A percentile compares a stretch with the other conserved stretches of the same genome.
phyloP scores from a whole-genome alignment of 768 basidiomycete species.

The Termitomyces sp. region DNA sequence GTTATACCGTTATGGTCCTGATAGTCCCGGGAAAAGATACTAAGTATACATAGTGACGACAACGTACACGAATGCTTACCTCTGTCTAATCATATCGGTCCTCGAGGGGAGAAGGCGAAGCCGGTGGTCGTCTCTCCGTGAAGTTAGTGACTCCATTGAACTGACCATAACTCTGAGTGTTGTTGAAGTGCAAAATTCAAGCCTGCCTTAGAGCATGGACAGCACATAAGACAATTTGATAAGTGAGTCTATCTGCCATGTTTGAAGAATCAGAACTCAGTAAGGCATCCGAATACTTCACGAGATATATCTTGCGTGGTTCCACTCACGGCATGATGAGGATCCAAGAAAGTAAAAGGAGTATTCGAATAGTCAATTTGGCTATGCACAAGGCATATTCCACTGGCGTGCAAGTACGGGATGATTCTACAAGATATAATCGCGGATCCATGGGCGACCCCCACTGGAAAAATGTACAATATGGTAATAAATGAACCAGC shows the following conservation, averaged over 20 bases:
- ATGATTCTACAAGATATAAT: conserved; percentile 15
- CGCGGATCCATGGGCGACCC: conserved; percentile 5
- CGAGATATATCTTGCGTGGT: background rate
- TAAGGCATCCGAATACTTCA: background rate
- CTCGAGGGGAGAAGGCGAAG: background rate
- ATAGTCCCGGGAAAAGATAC: background rate
- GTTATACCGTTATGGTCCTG: background rate
- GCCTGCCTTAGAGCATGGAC: background rate
- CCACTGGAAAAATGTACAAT: conserved; percentile 7
- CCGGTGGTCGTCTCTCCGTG: conserved; percentile 3
- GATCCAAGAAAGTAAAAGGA: background rate
- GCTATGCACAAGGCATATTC: conserved; percentile 1
- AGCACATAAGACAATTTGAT: background rate
- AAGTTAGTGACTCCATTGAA: background rate
- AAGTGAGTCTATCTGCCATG: background rate
- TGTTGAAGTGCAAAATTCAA: conserved; percentile 1
- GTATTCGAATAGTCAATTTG: background rate
- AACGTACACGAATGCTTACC: background rate
- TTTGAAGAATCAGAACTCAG: background rate
- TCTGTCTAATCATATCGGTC: background rate
- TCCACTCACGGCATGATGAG: background rate
- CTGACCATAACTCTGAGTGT: background rate
- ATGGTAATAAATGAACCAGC: conserved; percentile 3
- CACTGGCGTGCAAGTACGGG: background rate
- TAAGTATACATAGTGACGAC: background rate